These are phyloP conservation scores for Krasilnikovozyma curviuscula DNA, from an alignment of 768 basidiomycete genomes.

Conservation along the genomic window DNA sequence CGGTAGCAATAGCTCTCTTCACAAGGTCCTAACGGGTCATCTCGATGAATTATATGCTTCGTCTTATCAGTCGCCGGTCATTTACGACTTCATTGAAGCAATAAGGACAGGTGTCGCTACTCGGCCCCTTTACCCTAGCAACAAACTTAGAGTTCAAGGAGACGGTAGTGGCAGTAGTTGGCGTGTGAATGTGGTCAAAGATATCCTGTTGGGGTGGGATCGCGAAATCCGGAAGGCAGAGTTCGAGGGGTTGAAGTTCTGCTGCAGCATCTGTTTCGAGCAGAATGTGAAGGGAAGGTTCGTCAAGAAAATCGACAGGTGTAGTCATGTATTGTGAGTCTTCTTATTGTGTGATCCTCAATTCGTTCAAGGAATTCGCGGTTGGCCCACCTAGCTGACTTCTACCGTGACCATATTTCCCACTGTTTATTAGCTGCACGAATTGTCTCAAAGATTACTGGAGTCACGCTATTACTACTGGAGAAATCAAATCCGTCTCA, in stretches of 20 bases:
- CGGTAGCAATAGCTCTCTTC: no score
- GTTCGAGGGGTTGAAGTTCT: constrained; percentile 48
- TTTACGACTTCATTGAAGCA: no score
- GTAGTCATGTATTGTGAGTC: constrained; percentile 49
- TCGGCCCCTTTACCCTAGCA: no score
- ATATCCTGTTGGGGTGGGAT: constrained; percentile 38
- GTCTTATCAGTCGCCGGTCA: no score
- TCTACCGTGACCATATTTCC: neutral
- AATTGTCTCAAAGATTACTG: constrained; percentile 62
- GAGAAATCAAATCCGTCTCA: constrained; percentile 51
- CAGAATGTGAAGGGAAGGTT: constrained; percentile 50
- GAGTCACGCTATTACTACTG: constrained; percentile 60
- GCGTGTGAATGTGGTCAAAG: no score
- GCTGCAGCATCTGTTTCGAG: constrained; percentile 62
- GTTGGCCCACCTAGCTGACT: neutral
- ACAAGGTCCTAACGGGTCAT: no score
- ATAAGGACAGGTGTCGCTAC: no score
- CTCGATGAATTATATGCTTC: no score
- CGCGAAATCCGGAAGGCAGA: constrained; percentile 31
- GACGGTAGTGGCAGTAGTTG: no score
- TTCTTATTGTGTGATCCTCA: neutral
- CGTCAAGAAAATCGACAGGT: constrained; percentile 45
- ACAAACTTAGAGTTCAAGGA: no score
- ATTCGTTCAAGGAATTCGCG: neutral
- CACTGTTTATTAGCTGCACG: constrained; percentile 34